A percentile compares a stretch with the other conserved stretches of the same genome.
Evolutionary conservation across 108 stramenopile genomes (phyloP).

Genomic region (Nitzschia sp.): DNA sequence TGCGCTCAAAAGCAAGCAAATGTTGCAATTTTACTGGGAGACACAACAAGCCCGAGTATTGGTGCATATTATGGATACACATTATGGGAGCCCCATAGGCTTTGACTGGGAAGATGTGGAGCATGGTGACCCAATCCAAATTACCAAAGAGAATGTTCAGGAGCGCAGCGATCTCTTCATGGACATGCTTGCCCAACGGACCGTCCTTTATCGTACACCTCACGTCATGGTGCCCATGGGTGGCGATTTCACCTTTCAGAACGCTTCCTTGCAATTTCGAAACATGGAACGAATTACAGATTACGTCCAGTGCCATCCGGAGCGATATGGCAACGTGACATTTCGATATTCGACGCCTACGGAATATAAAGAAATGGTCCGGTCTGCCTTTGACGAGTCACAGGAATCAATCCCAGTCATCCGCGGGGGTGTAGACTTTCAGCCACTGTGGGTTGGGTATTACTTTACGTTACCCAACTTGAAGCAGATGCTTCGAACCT

Average conservation of each 20-base stretch:
- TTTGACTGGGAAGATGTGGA: constrained; percentile 8
- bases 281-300: not conserved
- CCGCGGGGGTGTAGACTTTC: not conserved
- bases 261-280: constrained; percentile 7
- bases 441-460: not conserved
- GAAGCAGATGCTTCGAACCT: constrained; percentile 7
- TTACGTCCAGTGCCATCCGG: not conserved
- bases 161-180: not conserved
- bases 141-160: not conserved
- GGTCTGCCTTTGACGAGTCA: not conserved
- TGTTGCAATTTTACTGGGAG: not conserved
- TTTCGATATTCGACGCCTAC: constrained; percentile 2
- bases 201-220: not conserved
- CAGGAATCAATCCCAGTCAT: not conserved
- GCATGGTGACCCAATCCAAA: not conserved
- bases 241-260: constrained; percentile 4
- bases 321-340: not conserved
- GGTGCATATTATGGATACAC: constrained; percentile 2
- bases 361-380: not conserved
- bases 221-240: constrained; percentile 5
- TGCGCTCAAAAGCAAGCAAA: not conserved
- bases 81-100: not conserved
- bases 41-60: not conserved
- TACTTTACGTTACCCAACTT: constrained; percentile 6
- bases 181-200: not conserved